Evolutionary conservation across 805 yeast species (phyloP), one percentile per base, ranked within the genome.

Genomic region (Cyberlindnera bimundalis): DNA sequence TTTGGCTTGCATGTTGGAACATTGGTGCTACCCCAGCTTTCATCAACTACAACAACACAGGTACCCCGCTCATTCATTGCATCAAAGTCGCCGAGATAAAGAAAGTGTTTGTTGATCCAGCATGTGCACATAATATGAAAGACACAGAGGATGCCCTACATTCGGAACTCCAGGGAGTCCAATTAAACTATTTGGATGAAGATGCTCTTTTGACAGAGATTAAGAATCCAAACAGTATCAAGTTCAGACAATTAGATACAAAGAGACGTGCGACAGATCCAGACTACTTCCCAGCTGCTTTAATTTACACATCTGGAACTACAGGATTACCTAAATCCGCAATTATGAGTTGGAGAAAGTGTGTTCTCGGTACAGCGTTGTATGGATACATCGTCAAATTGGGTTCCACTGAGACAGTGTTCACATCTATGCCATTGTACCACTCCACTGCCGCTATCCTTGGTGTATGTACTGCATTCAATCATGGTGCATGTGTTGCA

Each of bases 281-380:
- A 11, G 83, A 81, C 57, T 75, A 69, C 50, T 74, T 78, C 40
- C 74, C 91, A 4, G 81, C 84, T 16, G 74, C 81, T 49, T 71
- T 86, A 50, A 86, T 90, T 37, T 90, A 82, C 61, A 90, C 98
- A 1, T 85, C 96, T 0, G 98, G 98, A 29, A 91, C 97, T 6
- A 87, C 97, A 0, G 97, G 97, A 0, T 66, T 90, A 46, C 97
- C 98, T 13, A 90, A 90, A 62, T 84, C 96, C 5, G 97, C 96
- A 2, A 83, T 85, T 41, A 81, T 90, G 80, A 81, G 93, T 5
- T 89, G 96, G 96, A 73, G 88, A 54, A 90, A 62, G 75, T 84
- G 6, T 74, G 72, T 34, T 68, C 84, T 67, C 96, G 95, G 95
- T 1, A 66, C 87, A 1, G 62, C 71, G 2, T 58, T 86, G 19